These are phyloP conservation scores for Geosmithia putterillii DNA, from an alignment of 2,329 filamentous ascomycete genomes.

Conservation along the genomic window DNA sequence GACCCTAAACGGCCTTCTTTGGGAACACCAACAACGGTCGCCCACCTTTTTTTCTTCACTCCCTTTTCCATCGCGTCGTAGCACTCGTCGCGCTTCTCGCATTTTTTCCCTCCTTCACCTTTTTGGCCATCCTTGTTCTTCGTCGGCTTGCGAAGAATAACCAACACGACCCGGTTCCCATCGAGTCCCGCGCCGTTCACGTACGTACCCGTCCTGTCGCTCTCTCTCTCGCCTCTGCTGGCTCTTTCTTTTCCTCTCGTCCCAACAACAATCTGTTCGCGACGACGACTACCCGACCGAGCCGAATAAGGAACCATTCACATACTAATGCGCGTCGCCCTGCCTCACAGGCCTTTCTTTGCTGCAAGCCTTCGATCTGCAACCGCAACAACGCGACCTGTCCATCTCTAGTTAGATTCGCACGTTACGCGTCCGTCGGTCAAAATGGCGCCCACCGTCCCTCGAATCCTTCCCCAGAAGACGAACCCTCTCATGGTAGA, in stretches of 20 bases:
- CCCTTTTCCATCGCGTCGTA: neutral
- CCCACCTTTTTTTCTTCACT: neutral
- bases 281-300: neutral
- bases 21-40: too few relatives aligned
- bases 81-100: neutral
- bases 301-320: neutral
- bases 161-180: neutral
- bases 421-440: neutral
- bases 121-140: too few relatives aligned
- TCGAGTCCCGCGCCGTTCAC: too few relatives aligned
- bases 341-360: neutral
- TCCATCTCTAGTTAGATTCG: neutral
- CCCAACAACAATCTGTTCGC: neutral
- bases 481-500: slow-evolving; percentile 40
- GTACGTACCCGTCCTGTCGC: too few relatives aligned
- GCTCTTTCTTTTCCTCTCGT: neutral
- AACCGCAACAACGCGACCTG: too few relatives aligned
- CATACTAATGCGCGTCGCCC: neutral
- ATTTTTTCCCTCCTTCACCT: too few relatives aligned
- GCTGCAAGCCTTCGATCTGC: neutral
- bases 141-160: too few relatives aligned
- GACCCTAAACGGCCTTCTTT: neutral
- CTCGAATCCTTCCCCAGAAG: slow-evolving; percentile 3
- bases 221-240: too few relatives aligned
- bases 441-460: slow-evolving; percentile 1